phyloP scores from a whole-genome alignment of 495 filamentous ascomycete genomes.

The Aspergillus incahuasiensis region DNA sequence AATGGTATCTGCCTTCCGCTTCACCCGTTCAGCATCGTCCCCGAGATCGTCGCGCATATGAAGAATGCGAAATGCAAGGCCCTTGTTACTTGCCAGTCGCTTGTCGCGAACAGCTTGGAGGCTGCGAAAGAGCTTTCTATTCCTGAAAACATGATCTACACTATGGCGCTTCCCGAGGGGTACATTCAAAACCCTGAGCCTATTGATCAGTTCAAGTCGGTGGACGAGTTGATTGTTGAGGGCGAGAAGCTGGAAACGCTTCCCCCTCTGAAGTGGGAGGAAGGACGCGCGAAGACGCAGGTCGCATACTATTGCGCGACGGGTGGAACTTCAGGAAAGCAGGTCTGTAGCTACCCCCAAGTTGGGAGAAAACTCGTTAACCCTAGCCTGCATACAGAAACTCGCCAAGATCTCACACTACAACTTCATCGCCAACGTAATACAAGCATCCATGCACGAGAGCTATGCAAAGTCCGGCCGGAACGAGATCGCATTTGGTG shows the following conservation, averaged over 20 bases:
- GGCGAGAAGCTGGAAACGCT: conserved; percentile 5
- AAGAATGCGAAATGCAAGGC: conserved; percentile 1
- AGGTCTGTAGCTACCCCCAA: not conserved
- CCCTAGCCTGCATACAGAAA: conserved; percentile 1
- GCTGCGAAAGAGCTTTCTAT: conserved; percentile 7
- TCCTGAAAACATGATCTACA: not conserved
- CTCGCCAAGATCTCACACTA: conserved; percentile 11
- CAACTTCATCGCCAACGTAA: conserved; percentile 12
- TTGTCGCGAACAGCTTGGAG: conserved; percentile 1
- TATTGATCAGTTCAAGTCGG: conserved; percentile 11
- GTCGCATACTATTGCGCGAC: conserved; percentile 15
- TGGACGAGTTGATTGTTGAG: conserved; percentile 2
- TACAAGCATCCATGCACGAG: conserved; percentile 10
- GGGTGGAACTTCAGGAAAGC: conserved; percentile 16
- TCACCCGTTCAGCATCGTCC: conserved; percentile 10
- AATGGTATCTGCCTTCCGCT: conserved; percentile 13
- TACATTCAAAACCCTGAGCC: conserved; percentile 5
- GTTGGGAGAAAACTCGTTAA: not conserved
- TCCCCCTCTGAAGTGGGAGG: conserved; percentile 4
- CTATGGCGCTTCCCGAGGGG: conserved; percentile 3
- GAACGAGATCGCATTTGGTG: conserved; percentile 7
- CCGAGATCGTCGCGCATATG: conserved; percentile 15
- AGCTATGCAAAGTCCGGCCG: conserved; percentile 8
- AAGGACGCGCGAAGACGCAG: conserved; percentile 5
- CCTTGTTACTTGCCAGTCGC: conserved; percentile 11